Conservation (phyloP, 2,329 filamentous ascomycete species). For the Cladosporium sp. region DNA sequence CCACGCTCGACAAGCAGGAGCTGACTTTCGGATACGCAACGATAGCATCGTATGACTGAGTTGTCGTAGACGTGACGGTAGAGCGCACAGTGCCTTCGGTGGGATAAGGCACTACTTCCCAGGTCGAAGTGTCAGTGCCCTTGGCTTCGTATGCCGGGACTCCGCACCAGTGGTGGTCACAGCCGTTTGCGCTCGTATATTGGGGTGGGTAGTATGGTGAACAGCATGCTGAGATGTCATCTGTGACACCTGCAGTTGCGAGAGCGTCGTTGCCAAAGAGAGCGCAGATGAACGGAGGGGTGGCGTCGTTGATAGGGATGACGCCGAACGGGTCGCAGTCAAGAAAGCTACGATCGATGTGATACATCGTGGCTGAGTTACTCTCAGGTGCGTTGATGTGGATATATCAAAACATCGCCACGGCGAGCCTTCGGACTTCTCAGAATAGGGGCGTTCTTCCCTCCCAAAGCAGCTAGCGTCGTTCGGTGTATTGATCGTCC, state of each 20-base stretch:
- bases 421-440: neutral
- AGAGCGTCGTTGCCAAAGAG: neutral
- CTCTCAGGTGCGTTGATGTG: neutral
- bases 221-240: neutral
- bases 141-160: neutral
- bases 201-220: neutral
- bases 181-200: neutral
- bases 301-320: conserved; percentile 1
- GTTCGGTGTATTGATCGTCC: too few relatives aligned
- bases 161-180: conserved; percentile 3
- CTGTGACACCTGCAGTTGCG: neutral
- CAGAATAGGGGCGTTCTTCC: neutral
- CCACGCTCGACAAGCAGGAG: conserved; percentile 1
- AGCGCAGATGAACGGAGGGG: neutral
- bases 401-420: neutral
- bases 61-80: neutral
- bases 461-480: neutral
- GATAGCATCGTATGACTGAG: neutral
- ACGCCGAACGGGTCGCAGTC: neutral
- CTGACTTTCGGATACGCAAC: conserved; percentile 1
- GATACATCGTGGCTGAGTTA: neutral
- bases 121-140: neutral
- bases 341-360: neutral
- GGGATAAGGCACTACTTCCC: neutral
- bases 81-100: neutral